Conservation (phyloP, 2,329 filamentous ascomycete species). For the Aspergillus bombycis region DNA sequence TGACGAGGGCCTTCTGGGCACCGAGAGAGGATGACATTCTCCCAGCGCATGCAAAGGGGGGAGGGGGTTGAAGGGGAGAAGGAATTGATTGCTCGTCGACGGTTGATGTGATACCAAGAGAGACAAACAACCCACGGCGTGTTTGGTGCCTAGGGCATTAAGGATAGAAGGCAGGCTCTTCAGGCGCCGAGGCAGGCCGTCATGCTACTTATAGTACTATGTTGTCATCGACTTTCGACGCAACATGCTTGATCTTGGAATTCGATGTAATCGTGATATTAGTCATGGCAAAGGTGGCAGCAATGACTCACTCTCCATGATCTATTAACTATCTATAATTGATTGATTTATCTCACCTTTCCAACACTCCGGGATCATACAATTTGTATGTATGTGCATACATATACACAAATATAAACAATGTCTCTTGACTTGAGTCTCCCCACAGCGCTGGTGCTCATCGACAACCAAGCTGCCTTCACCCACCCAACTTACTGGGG, state of each 20-base stretch:
- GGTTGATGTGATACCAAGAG: neutral
- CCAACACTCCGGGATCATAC: neutral
- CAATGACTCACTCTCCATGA: neutral
- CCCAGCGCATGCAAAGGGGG: neutral
- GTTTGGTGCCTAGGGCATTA: neutral
- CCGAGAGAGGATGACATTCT: slow-evolving; percentile 10
- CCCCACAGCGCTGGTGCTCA: slow-evolving; percentile 49
- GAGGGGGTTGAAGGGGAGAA: neutral
- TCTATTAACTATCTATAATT: neutral
- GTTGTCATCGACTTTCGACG: too few species aligned
- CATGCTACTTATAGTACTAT: neutral
- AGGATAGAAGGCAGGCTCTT: neutral
- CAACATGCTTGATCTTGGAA: neutral
- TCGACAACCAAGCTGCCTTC: slow-evolving; percentile 53
- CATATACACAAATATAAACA: neutral
- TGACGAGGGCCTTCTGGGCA: slow-evolving; percentile 14
- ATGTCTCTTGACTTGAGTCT: slow-evolving; percentile 20
- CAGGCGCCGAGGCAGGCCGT: neutral
- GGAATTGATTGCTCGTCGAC: neutral
- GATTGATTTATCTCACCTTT: neutral
- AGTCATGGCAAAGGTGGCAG: neutral
- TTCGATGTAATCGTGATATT: neutral
- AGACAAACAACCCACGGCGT: too few species aligned
- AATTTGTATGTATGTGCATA: too few species aligned
- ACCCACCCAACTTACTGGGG: slow-evolving; percentile 45